Base-by-base conservation (phyloP, 108 stramenopile species). In the Parietichytrium sp. region DNA sequence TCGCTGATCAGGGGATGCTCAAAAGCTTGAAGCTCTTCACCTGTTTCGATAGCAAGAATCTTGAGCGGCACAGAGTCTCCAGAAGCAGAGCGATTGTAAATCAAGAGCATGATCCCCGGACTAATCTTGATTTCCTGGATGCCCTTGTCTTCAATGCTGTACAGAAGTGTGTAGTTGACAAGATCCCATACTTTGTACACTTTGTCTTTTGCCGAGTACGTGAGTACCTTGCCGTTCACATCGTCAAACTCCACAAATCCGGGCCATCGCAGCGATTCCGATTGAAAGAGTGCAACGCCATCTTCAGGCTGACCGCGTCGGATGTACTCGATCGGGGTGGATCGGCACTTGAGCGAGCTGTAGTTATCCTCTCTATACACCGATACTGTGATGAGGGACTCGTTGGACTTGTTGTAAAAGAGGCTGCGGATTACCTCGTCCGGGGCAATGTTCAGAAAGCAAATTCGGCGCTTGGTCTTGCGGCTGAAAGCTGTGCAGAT, bases 321-420 rank as follows among this genome's bases (percentile, higher is more conserved):
- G 42, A 72, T 72, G 61, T 72, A 72, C 61, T 72, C 61, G 3
- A 72, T 72, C 10, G 38, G 61, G 6, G 61, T 72, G 10, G 61
- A 72, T 7, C 61, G 33, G 61, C 61, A 72, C 3, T 72, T 72
- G 61, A 72, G 61, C 29, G 61, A 72, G 42, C 61, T 72, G 3
- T 72, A 72, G 61, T 72, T 72, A 20, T 72, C 61, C 10, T 33
- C 45, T 33, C 61, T 33, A 2, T 23, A 72, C 29, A 72, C 61
- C 10, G 61, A 72, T 33, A 72, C 61, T n/a, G 61, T 72, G 61
- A 72, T 72, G 61, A 72, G 61, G 61, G 61, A 72, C 23, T 72
- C 61, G 42, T 72, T 72, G 10, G 61, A 72, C 3, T 72, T 72
- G 61, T 72, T 72, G 61, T 72, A 72, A 27, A 72, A 72, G 38